These are phyloP conservation scores for Stachybotrys chartarum DNA, from an alignment of 2,329 filamentous ascomycete genomes.

Conservation along the genomic window DNA sequence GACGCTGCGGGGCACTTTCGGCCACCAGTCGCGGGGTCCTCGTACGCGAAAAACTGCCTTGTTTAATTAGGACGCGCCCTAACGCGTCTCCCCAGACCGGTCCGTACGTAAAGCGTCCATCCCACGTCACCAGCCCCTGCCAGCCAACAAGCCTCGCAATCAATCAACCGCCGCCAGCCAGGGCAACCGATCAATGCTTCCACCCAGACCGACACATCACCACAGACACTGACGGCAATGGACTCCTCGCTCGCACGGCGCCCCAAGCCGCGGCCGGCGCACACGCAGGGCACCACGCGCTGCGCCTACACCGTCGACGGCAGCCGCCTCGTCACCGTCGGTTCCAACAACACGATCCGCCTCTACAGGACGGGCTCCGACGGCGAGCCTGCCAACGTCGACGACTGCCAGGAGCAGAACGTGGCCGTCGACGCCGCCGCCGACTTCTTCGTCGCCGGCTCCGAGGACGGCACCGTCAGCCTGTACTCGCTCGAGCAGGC, in stretches of 20 bases:
- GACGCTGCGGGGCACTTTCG: background rate
- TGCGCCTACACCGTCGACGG: slow-evolving; percentile 88
- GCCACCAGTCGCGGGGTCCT: slow-evolving; percentile 18
- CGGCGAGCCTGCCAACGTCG: slow-evolving; percentile 86
- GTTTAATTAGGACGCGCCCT: slow-evolving; percentile 32
- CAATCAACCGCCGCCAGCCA: background rate
- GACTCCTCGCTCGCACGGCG: slow-evolving; percentile 29
- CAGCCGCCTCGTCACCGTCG: slow-evolving; percentile 78
- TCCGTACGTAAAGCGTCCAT: too few species aligned
- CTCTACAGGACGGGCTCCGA: slow-evolving; percentile 88
- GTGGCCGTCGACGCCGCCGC: slow-evolving; percentile 69
- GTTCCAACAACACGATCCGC: slow-evolving; percentile 87
- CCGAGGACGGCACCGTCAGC: slow-evolving; percentile 94
- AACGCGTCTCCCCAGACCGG: slow-evolving; percentile 26
- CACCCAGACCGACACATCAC: too few species aligned
- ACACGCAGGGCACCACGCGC: slow-evolving; percentile 81
- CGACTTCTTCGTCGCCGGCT: slow-evolving; percentile 79
- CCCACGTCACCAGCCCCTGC: too few species aligned
- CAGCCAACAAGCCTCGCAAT: too few species aligned
- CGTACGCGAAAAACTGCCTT: slow-evolving; percentile 6
- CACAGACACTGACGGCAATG: slow-evolving; percentile 12
- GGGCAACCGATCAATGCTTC: slow-evolving; percentile 1
- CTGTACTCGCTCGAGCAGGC: slow-evolving; percentile 75
- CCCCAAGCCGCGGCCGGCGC: slow-evolving; percentile 58
- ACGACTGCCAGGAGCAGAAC: slow-evolving; percentile 85